Percentiles rank a stretch among this genome's conserved stretches.
phyloP scores from a whole-genome alignment of 1,284 basidiomycete species.

The Inonotus obliquus region DNA sequence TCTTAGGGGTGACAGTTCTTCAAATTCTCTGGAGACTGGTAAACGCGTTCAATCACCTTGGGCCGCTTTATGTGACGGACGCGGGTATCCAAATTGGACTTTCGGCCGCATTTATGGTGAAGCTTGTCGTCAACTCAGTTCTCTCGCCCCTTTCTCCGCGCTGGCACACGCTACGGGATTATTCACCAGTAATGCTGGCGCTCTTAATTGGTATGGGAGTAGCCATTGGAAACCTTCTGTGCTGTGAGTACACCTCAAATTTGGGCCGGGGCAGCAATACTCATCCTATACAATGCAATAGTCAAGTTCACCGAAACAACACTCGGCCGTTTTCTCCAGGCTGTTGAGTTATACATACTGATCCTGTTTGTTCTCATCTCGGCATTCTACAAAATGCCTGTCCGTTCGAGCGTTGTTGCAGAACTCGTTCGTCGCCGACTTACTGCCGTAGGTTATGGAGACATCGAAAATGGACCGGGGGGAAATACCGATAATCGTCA shows the following conservation, averaged over 20 bases:
- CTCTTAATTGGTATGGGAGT: slow-evolving; percentile 49
- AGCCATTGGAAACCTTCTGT: slow-evolving; percentile 51
- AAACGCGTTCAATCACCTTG: slow-evolving; percentile 37
- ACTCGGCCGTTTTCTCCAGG: slow-evolving; percentile 66
- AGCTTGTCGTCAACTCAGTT: slow-evolving; percentile 54
- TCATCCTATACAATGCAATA: slow-evolving; percentile 26
- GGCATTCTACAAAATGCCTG: slow-evolving; percentile 39
- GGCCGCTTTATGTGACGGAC: slow-evolving; percentile 53
- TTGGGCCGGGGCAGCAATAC: neutral
- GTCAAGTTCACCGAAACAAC: slow-evolving; percentile 65
- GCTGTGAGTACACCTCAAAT: slow-evolving; percentile 41
- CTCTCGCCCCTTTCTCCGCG: slow-evolving; percentile 37
- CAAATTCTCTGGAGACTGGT: slow-evolving; percentile 63
- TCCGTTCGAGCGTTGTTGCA: slow-evolving; percentile 22
- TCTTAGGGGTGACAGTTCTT: slow-evolving; percentile 44
- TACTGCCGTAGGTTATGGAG: slow-evolving; percentile 13
- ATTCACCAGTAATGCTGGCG: slow-evolving; percentile 47
- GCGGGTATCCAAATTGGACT: slow-evolving; percentile 52
- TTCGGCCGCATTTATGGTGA: slow-evolving; percentile 56
- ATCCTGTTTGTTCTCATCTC: slow-evolving; percentile 52
- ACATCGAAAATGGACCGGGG: slow-evolving; percentile 6
- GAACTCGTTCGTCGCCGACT: slow-evolving; percentile 20
- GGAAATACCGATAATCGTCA: slow-evolving; percentile 3
- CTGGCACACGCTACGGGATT: slow-evolving; percentile 43
- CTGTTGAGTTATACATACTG: slow-evolving; percentile 59